Evolutionary conservation across 2,329 filamentous ascomycete species (phyloP).

Genomic region (Ceratocystis diversiconidia): DNA sequence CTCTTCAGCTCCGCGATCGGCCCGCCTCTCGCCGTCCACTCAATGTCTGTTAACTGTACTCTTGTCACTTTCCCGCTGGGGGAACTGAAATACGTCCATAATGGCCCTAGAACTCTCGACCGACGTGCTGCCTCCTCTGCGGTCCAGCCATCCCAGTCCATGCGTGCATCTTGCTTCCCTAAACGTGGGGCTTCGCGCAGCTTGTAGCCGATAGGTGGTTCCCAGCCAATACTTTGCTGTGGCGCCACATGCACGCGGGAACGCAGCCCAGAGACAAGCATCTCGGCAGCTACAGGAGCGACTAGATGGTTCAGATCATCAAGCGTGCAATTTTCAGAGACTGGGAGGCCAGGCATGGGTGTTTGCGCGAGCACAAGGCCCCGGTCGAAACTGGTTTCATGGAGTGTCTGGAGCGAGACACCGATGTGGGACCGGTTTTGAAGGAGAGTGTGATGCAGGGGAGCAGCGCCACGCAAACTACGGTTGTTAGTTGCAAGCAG

Average conservation of each 20-base stretch:
- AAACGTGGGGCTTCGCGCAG: slow-evolving; percentile 56
- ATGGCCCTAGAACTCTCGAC: slow-evolving; percentile 46
- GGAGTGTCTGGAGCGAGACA: slow-evolving; percentile 74
- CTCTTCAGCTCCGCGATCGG: background rate
- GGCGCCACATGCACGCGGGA: slow-evolving; percentile 52
- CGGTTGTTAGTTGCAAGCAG: slow-evolving; percentile 10
- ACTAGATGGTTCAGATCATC: slow-evolving; percentile 34
- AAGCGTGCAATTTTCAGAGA: slow-evolving; percentile 33
- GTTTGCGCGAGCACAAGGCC: slow-evolving; percentile 63
- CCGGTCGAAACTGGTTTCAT: slow-evolving; percentile 61
- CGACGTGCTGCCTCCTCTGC: slow-evolving; percentile 41
- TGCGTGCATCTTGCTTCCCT: slow-evolving; percentile 43
- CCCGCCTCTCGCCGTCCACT: background rate
- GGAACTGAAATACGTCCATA: slow-evolving; percentile 41
- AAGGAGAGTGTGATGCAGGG: slow-evolving; percentile 73
- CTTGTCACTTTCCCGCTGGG: background rate
- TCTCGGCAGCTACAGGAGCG: slow-evolving; percentile 48
- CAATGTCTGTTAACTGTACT: slow-evolving; percentile 9
- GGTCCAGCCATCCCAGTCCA: slow-evolving; percentile 44
- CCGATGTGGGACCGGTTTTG: slow-evolving; percentile 48
- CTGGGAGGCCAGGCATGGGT: slow-evolving; percentile 40
- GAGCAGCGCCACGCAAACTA: slow-evolving; percentile 71
- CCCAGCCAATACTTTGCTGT: slow-evolving; percentile 19
- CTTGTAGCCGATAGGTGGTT: background rate
- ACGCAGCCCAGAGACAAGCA: slow-evolving; percentile 55